Evolutionary conservation across 129 eudicot species (phyloP), one percentile per base, ranked within the genome.

Genomic region (Pulicaria dysenterica): DNA sequence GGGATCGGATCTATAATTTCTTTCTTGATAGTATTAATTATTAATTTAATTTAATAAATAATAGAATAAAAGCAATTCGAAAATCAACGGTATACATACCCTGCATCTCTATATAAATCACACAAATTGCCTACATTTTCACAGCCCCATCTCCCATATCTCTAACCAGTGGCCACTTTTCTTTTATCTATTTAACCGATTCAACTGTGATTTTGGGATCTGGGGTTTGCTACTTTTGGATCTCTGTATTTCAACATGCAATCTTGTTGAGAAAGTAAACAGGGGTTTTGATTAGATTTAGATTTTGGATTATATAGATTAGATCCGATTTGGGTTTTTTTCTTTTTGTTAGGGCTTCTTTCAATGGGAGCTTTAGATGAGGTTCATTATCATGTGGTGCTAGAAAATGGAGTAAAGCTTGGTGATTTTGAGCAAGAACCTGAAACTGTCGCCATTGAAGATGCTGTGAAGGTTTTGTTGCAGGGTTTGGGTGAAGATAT

Each of bases 351-450:
- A 15, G 58, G 53, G 51, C 8, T 65, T 70, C 31, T 67, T 73
- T 72, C 83, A 77, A 94, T 94, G 98, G 97, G 97, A 59, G 93
- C 90, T 83, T 85, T 93, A 78, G 91, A 85, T 79, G 95, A 86
- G 24, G 91, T 91, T 59, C 91, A 79, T 65, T 86, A 64, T 38
- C 50, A 71, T 69, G 85, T 76, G 67, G 89, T 80, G 83, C 59
- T 88, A 16, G 88, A 83, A 64, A 85, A 88, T 82, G 93, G 89
- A 63, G 80, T 89, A 72, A 72, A 79, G 41, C 57, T 81, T 40
- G 87, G 81, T 42, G 87, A 45, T 24, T 65, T 85, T 60, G 96
- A 78, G 77, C 75, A 60, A 11, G 86, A 86, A 69, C 17, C 73
- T 34, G 96, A 89, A 72, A 79, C 73, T 73, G 68, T 64, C 8